Base-by-base conservation (phyloP, 1,284 basidiomycete genomes). In the Rhodotorula sp. region DNA sequence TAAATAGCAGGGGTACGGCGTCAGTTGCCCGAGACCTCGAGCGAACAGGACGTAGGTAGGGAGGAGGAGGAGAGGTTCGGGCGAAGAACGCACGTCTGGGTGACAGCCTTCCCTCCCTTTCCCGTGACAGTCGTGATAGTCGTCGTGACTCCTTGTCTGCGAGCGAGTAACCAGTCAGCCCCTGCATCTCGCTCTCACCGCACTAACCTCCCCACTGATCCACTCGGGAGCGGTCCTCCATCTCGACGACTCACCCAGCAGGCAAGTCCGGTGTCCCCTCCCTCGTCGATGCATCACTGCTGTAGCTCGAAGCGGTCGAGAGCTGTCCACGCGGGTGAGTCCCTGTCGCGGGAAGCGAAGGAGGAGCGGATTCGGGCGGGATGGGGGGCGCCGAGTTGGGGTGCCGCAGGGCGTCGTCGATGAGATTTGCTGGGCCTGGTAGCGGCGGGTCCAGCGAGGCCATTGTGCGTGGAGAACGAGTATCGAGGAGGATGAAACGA, bases 101-200 rank as follows among this genome's bases (percentile, higher is more conserved):
- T 54, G 6, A 27, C 48, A 0, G n/a, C 57, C 11, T 48, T 13
- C 2, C 29, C 30, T 7, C 59, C 59, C 1, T 49, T 49, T 22
- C n/a, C 29, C 2, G 51, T 15, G 0, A 63, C 46, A 6, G 68
- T 70, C 27, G 68, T 70, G 24, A 70, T 59, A 2, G 68, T 70
- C 1, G 68, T 70, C 20, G 61, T 66, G 1, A 64, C 60, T 7
- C 47, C 22, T 11, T 30, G 64, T 5, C 61, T 70, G 59, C 0
- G 24, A 4, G 44, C 13, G 17, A 32, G 13, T 22, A 19, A 36
- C 36, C 32, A 39, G 56, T 44, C 27, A 30, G 48, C 15, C 17
- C 32, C 47, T 20, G 34, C 13, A 17, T 27, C 17, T 36, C 19
- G 6, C 32, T 54, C 20, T 24, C 8, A 22, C 36, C 55, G 55